Evolutionary conservation across 2,329 filamentous ascomycete genomes (phyloP), one percentile per base, ranked within the genome.

Genomic region (Daldinia eschscholtzii): DNA sequence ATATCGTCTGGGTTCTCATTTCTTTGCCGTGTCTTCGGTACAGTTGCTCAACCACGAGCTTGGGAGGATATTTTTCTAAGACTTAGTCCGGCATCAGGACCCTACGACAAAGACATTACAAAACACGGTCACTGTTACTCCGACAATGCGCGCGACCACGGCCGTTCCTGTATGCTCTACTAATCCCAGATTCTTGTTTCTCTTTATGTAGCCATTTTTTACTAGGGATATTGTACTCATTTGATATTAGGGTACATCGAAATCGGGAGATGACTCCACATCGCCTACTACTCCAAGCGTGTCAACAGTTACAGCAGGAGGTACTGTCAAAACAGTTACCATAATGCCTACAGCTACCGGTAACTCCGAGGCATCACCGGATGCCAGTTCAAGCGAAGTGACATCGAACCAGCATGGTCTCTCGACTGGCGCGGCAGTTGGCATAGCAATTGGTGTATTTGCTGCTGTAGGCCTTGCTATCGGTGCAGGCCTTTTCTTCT

Each of bases 251-350:
- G 64, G 64, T 41, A 61, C 72, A 26, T 68, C 74, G 12, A 64
- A 73, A 12, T 74, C 71, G 18, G 70, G 74, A 30, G 64, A 55
- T 35, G 72, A 46, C 42, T 48, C 70, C 18, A 74, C 70, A 46
- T 71, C 70, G 53, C 75, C 79, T 20, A 74, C 80, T 20, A 79
- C 77, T 9, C 81, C 80, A 7, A 77, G 76, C 18, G 73, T 74
- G 12, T 81, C 79, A 6, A 90, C 88, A 0, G 82, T 90, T 9
- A 90, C 87, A 0, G 81, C 82, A 6, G 84, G 82, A 9, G 87
- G 87, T 18, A 83, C 79, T 4, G 79, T 88, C 23, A 83, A 69
- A 64, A 90, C 87, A 1, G 83, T 90, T 2, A 88, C 86, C 1
- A 81, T 87, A 15, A 81, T 81, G 6, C 86, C 87, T 0, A 83